phyloP scores from a whole-genome alignment of 495 filamentous ascomycete genomes.

The Penicillium waksmanii region DNA sequence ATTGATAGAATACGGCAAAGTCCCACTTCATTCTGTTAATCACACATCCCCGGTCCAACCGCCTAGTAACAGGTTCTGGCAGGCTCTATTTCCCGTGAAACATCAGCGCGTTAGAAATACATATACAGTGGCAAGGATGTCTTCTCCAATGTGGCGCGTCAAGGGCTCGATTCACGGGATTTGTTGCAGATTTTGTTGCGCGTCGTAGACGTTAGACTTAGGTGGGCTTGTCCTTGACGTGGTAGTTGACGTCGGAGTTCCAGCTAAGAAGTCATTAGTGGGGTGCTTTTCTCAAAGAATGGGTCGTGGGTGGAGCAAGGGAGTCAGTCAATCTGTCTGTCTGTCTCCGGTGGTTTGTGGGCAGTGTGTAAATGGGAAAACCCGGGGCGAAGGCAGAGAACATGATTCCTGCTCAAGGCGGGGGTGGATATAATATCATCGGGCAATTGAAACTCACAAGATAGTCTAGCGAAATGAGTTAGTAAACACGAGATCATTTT shows the following conservation, averaged over 20 bases:
- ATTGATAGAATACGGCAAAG: conserved; percentile 18
- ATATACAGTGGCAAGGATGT: conserved; percentile 25
- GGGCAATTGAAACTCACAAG: conserved; percentile 60
- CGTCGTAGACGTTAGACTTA: conserved; percentile 37
- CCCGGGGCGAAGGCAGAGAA: background rate
- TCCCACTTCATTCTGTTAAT: conserved; percentile 25
- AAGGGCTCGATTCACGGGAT: conserved; percentile 11
- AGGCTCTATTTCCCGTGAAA: conserved; percentile 23
- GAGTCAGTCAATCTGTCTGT: too few species aligned
- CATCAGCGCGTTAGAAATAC: conserved; percentile 32
- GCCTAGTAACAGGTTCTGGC: background rate
- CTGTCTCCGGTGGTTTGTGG: too few species aligned
- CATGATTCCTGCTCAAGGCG: background rate
- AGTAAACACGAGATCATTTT: conserved; percentile 24
- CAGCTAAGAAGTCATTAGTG: conserved; percentile 63
- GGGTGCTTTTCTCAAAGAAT: background rate
- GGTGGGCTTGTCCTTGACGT: conserved; percentile 81
- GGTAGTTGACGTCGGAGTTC: conserved; percentile 93
- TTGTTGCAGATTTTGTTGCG: conserved; percentile 3
- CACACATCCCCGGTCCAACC: conserved; percentile 11
- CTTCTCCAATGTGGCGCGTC: conserved; percentile 11
- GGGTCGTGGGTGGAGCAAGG: background rate
- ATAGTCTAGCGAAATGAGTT: conserved; percentile 52
- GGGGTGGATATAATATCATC: background rate
- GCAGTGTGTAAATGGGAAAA: too few species aligned